Percentiles rank a stretch among this genome's conserved stretches.
phyloP scores from a whole-genome alignment of 768 basidiomycete species.

The Phaffia tasmanica region DNA sequence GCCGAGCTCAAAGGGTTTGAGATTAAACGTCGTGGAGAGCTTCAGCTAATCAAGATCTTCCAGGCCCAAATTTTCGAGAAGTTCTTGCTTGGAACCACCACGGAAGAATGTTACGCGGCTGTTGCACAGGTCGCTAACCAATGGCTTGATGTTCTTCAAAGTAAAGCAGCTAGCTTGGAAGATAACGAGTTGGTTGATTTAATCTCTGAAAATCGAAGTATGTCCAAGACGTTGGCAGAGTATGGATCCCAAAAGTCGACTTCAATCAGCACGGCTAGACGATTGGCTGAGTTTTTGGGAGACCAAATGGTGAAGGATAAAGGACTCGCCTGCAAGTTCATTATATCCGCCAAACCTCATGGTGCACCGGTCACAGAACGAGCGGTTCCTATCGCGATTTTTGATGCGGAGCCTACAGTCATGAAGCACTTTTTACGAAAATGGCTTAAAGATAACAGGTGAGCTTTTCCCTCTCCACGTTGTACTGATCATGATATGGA shows the following conservation, averaged over 20 bases:
- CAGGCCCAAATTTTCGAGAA: conserved; percentile 97
- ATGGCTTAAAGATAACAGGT: conserved; percentile 81
- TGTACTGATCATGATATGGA: too few species aligned
- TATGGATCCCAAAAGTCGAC: conserved; percentile 96
- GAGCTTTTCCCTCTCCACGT: too few species aligned
- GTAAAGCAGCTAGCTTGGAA: conserved; percentile 64
- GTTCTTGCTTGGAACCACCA: conserved; percentile 83
- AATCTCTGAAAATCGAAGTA: conserved; percentile 95
- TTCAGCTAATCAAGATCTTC: conserved; percentile 98
- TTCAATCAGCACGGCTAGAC: conserved; percentile 88
- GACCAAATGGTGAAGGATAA: conserved; percentile 99
- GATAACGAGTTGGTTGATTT: conserved; percentile 94
- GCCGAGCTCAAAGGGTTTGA: conserved; percentile 99
- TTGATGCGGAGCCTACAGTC: conserved; percentile 83
- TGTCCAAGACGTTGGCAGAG: conserved; percentile 92
- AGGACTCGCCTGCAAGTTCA: conserved; percentile 95
- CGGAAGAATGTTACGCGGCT: conserved; percentile 87
- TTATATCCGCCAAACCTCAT: conserved; percentile 85
- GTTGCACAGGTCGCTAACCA: conserved; percentile 89
- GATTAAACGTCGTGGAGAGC: conserved; percentile 91
- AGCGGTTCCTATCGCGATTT: conserved; percentile 93
- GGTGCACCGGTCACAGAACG: conserved; percentile 95
- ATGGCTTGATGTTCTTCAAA: conserved; percentile 93
- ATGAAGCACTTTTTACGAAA: conserved; percentile 83
- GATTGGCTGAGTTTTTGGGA: conserved; percentile 91